Base-by-base conservation (phyloP, 1,139 yeast species). In the Schwanniomyces etchellsii region DNA sequence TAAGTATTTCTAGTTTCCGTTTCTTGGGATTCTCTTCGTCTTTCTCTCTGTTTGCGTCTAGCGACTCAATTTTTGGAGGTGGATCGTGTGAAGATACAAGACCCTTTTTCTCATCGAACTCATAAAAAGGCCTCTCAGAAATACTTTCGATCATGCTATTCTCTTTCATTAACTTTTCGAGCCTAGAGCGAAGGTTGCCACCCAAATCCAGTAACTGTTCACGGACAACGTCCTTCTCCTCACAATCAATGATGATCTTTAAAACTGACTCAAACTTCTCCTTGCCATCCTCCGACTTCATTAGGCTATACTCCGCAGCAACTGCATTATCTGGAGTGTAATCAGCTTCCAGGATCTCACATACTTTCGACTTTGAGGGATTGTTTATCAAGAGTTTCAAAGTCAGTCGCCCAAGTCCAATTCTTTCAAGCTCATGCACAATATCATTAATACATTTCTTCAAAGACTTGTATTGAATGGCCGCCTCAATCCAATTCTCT, bases 401-500 rank as follows among this genome's bases (percentile, higher is more conserved):
- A 11, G 71, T 62, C 30, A 72, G 68, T 35, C 64, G 67, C 26
- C 71, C 68, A 14, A 77, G 54, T 0, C 85, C 85, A 22, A 76
- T 49, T 14, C 53, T 48, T 26, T 68, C 63, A 22, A 80, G 60
- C 50, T 81, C 89, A 18, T 61, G 57, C 6, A 80, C 86, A 4
- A 81, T 82, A 34, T 62, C 62, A 36, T 70, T 71, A 36, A 81
- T 79, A 36, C 77, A 67, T 49, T 81, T 81, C 50, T 81, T 81
- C 32, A 81, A 56, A 2, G 77, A 70, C 46, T 81, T 81, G 51
- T 81, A 81, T 43, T 80, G 82, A 31, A 81, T 81, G 14, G 88
- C 85, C 4, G 77, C 73, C 22, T 67, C 71, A 0, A 74, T 60
- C 91, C 91, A 81, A 24, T 77, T 81, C 24, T 64, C 68, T 3